Base-by-base conservation (phyloP, 1,284 basidiomycete species). In the Cystobasidium sp. region DNA sequence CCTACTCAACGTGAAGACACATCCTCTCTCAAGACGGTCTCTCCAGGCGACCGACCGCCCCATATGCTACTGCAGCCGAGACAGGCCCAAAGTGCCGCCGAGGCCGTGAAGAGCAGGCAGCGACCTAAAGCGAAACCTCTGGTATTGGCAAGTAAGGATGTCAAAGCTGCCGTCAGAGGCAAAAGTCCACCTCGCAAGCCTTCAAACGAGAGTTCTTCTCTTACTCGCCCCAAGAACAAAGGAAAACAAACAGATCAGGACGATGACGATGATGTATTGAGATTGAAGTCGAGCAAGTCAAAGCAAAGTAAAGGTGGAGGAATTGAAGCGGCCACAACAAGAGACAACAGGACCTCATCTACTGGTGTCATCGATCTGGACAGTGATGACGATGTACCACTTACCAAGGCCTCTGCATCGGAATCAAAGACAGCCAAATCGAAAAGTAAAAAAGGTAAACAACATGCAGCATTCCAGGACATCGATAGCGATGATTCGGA, bases 361-460 rank as follows among this genome's bases (percentile, higher is more conserved):
- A 31, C 37, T 41, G 20, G 18, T 43, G 56, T 41, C 12, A 59
- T 24, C 39, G 61, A 63, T 47, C 14, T 16, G 14, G 53, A 55
- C 24, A 44, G n/a, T 10, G 61, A 63, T 18, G 61, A 63, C 18
- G 61, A 49, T 22, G n/a, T 46, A 24, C 61, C 43, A 22, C 16
- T 16, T 20, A 18, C 14, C 16, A 59, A 59, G 39, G 3, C 56
- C 43, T 2, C 1, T 31, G 4, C 9, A 5, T 43, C 31, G 31
- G 5, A 31, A 31, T 31, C 37, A 5, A 59, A 41, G 43, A 7
- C 18, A 39, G 9, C 56, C 9, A 31, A 1, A 10, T 41, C 64
- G n/a, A 67, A 53, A 9, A 20, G 20, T 24, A 53, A 67, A 8
- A 68, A 68, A 68, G 51, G 31, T 18, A 68, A 24, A 55, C 37